Conservation (phyloP, 1,284 basidiomycete species). For the Ceratorhiza oryzae-sativae region DNA sequence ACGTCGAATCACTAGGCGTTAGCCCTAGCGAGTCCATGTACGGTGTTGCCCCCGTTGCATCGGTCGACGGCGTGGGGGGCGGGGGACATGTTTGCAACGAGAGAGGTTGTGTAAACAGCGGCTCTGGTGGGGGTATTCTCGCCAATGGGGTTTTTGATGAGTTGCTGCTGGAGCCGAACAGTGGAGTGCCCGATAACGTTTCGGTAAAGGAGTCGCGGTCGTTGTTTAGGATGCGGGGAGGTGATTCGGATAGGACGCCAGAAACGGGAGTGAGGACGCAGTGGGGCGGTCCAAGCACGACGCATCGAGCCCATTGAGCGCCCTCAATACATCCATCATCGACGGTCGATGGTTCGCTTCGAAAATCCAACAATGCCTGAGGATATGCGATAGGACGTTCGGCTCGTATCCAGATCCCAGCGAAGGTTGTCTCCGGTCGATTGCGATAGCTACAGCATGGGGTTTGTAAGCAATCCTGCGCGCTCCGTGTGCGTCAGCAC, state of each 20-base stretch:
- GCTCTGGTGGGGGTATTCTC: neutral
- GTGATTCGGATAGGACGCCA: neutral
- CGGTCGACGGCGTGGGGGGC: neutral
- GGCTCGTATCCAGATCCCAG: neutral
- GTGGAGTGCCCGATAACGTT: neutral
- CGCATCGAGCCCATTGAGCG: neutral
- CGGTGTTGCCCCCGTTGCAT: constrained; percentile 4
- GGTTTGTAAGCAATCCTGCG: neutral
- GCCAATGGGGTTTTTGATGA: constrained; percentile 22
- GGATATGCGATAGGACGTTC: neutral
- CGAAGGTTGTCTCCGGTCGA: neutral
- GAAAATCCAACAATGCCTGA: constrained; percentile 16
- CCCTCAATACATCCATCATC: neutral
- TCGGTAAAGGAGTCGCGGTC: constrained; percentile 13
- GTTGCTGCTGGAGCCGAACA: neutral
- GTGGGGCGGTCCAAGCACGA: neutral
- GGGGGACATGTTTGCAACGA: neutral
- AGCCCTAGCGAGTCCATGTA: constrained; percentile 14
- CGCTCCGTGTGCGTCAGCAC: neutral
- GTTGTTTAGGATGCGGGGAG: neutral
- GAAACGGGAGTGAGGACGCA: neutral
- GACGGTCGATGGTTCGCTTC: constrained; percentile 1
- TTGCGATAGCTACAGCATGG: neutral
- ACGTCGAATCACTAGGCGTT: constrained; percentile 14
- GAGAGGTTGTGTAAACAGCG: constrained; percentile 14